Percentiles rank a stretch among this genome's conserved stretches.
These are phyloP conservation scores for Thraustotheca clavata DNA, from an alignment of 352 stramenopile genomes.

Conservation along the genomic window DNA sequence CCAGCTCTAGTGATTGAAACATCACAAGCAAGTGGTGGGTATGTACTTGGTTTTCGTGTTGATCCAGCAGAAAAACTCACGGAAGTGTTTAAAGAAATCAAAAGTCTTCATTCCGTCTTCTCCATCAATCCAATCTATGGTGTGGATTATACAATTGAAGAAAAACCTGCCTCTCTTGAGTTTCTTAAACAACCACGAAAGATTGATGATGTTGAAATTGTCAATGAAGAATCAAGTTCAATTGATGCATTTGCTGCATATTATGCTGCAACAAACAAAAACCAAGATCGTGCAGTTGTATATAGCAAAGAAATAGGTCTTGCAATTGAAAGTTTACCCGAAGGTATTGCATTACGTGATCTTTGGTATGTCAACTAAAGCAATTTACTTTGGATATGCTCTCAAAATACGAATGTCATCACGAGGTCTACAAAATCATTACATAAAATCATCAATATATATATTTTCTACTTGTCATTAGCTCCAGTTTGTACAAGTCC, in stretches of 20 bases:
- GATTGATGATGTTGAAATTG: conserved; percentile 85
- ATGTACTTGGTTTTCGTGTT: conserved; percentile 88
- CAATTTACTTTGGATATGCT: conserved; percentile 36
- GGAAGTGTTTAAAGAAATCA: conserved; percentile 80
- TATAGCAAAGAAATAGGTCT: conserved; percentile 78
- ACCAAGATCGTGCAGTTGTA: conserved; percentile 55
- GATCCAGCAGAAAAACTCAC: conserved; percentile 80
- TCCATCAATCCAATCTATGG: conserved; percentile 84
- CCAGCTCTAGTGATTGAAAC: conserved; percentile 88
- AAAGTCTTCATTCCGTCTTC: conserved; percentile 76
- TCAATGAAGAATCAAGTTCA: conserved; percentile 74
- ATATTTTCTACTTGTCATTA: conserved; percentile 61
- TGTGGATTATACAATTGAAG: conserved; percentile 79
- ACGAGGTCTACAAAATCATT: conserved; percentile 35
- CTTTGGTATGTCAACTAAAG: conserved; percentile 39
- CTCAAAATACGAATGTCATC: conserved; percentile 70
- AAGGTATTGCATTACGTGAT: conserved; percentile 57
- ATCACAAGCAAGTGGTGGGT: conserved; percentile 60
- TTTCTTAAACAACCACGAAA: conserved; percentile 60
- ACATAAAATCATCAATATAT: neutral
- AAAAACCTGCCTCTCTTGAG: conserved; percentile 52
- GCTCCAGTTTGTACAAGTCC: conserved; percentile 80
- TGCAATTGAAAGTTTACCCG: conserved; percentile 75
- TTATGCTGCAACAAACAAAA: conserved; percentile 80
- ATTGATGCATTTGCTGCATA: conserved; percentile 87